Percentiles rank a stretch among this genome's conserved stretches.
These are phyloP conservation scores for Oenanthe javanica DNA, from an alignment of 140 eudicot species.

Conservation along the genomic window DNA sequence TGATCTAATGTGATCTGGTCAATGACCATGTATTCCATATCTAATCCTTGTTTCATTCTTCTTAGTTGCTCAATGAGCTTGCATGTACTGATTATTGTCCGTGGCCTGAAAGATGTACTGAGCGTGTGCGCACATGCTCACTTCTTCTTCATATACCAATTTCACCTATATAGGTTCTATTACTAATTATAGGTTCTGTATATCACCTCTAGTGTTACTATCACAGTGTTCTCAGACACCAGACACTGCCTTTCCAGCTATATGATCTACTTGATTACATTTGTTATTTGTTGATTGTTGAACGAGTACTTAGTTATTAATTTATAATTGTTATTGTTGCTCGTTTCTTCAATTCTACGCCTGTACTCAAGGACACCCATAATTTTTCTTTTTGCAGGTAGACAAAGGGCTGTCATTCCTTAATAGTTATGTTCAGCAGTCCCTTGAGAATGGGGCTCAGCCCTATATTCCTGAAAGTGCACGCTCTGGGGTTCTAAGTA, in stretches of 20 bases:
- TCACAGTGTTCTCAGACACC: not conserved
- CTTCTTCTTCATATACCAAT: not conserved
- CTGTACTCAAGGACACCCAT: not conserved
- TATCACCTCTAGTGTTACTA: not conserved
- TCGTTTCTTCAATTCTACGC: not conserved
- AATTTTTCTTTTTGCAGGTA: slow-evolving; percentile 36
- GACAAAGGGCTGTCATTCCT: slow-evolving; percentile 79
- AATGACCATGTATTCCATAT: not conserved
- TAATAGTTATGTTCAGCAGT: slow-evolving; percentile 52
- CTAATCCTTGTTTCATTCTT: not conserved
- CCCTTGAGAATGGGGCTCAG: slow-evolving; percentile 87
- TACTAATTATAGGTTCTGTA: not conserved
- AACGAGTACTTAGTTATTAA: not conserved
- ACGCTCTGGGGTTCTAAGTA: slow-evolving; percentile 50
- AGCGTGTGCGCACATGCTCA: not conserved
- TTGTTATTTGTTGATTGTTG: not conserved
- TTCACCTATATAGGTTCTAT: not conserved
- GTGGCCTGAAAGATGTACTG: not conserved
- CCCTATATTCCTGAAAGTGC: slow-evolving; percentile 75
- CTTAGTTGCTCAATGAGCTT: not conserved
- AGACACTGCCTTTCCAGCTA: not conserved
- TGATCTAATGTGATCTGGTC: not conserved
- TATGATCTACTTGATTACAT: not conserved
- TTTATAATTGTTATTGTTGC: not conserved
- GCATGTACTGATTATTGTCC: not conserved